Percentiles rank a stretch among this genome's conserved stretches.
Conservation (phyloP, 805 yeast genomes). For the Danielozyma ontarioensis region DNA sequence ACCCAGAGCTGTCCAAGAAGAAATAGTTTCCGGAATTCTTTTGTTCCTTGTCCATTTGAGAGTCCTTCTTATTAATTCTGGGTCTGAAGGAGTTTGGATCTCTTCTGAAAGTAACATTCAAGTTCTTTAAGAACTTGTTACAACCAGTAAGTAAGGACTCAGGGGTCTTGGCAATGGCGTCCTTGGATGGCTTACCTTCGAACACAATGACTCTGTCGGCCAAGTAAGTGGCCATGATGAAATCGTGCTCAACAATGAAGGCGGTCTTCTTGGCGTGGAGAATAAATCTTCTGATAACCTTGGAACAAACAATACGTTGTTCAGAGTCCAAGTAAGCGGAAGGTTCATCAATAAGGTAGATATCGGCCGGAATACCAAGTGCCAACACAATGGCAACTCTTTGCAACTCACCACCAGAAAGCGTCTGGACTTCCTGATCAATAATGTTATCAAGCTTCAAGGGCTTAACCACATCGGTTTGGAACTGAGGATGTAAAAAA, state of each 20-base stretch:
- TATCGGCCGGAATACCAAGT: conserved; percentile 91
- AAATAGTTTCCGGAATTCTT: conserved; percentile 88
- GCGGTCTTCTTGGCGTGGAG: conserved; percentile 97
- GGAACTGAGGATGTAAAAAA: conserved; percentile 94
- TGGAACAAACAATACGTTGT: conserved; percentile 98
- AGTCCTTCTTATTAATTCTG: conserved; percentile 94
- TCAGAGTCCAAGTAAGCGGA: conserved; percentile 98
- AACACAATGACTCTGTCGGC: conserved; percentile 98
- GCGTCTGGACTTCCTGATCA: conserved; percentile 95
- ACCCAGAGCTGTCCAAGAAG: conserved; percentile 71
- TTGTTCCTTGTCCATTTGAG: conserved; percentile 99
- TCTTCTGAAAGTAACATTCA: conserved; percentile 98
- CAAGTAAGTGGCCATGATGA: conserved; percentile 98
- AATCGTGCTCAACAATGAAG: conserved; percentile 99
- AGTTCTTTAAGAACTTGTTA: conserved; percentile 92
- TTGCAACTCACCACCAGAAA: conserved; percentile 99
- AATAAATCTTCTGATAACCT: conserved; percentile 95
- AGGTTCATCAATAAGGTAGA: conserved; percentile 96
- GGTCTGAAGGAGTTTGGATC: conserved; percentile 98
- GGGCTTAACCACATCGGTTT: conserved; percentile 96
- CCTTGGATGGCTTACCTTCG: conserved; percentile 88
- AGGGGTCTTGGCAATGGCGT: conserved; percentile 82
- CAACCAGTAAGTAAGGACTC: conserved; percentile 95
- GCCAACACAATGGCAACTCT: conserved; percentile 97
- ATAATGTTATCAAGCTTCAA: conserved; percentile 87